Base-by-base conservation (phyloP, 1,284 basidiomycete species). In the Trametes pubescens region DNA sequence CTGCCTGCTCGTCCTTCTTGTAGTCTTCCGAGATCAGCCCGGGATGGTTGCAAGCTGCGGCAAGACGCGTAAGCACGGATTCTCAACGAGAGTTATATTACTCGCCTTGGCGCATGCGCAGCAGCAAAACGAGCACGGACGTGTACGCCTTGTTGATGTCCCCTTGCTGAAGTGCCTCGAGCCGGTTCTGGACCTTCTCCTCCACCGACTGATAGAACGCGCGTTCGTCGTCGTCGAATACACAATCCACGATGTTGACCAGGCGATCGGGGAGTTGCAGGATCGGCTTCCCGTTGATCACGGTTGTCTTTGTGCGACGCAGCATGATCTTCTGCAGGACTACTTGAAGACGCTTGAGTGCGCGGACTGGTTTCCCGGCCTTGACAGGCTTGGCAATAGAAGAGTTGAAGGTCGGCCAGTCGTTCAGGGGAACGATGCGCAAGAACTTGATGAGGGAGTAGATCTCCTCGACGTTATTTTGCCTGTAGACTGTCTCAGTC, bases 401-500 rank as follows among this genome's bases (percentile, higher is more conserved):
- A 8, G 82, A 80, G 62, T 91, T 91, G 82, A 98, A 99, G 2
- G 83, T 86, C 10, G 85, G 76, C 86, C 90, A 94, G 43, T 94
- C 86, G 69, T 93, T 90, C 26, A 98, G 84, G 0, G 96, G 97
- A 64, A 86, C 88, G 54, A 96, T 85, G 2, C 91, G 88, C 18
- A 99, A 80, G 79, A 99, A 99, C 65, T 93, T 91, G 72, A 99
- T 86, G 29, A 99, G 82, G 4, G 95, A 92, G 75, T 87, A 98
- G 3, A 99, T 81, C 73, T 99, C 97, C 57, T 92, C 89, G 8
- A 98, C 91, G 51, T 85, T 92, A 79, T 99, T 99, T 55, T 78
- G 77, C 69, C 76, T 77, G 60, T 29, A 43, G 18, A 14, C 34
- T 9, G 14, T 10, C 10, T 59, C 1, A 53, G 11, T 18, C 2